phyloP scores from a whole-genome alignment of 2,329 filamentous ascomycete genomes.

The Rosellinia necatrix region DNA sequence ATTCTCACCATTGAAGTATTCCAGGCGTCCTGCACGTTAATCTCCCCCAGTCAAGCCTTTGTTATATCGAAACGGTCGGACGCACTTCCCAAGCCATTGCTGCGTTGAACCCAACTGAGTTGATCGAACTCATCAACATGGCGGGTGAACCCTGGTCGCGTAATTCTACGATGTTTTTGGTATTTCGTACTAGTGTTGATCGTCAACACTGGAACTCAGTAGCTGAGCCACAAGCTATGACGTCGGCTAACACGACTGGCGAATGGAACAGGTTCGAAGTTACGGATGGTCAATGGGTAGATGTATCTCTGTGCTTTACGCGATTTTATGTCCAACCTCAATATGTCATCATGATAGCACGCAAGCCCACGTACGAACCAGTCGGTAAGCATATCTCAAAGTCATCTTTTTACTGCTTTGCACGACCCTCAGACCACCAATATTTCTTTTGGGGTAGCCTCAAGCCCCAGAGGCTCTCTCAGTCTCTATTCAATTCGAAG shows the following conservation, averaged over 20 bases:
- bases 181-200: not conserved
- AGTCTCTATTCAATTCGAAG: no score
- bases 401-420: no score
- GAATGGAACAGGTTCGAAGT: conserved; percentile 14
- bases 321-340: conserved; percentile 3
- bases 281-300: not conserved
- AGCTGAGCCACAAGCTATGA: not conserved
- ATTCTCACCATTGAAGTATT: not conserved
- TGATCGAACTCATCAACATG: not conserved
- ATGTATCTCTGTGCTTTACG: conserved; percentile 9
- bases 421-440: no score
- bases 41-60: conserved; percentile 4
- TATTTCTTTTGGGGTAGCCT: no score
- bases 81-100: not conserved
- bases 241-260: not conserved
- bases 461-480: no score
- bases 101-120: not conserved
- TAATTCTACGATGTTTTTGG: conserved; percentile 11
- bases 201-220: not conserved
- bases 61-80: conserved; percentile 11
- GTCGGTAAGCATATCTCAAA: no score
- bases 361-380: not conserved
- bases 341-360: conserved; percentile 8
- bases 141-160: conserved; percentile 6
- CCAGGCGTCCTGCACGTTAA: not conserved